Evolutionary conservation across 2,329 filamentous ascomycete genomes (phyloP), one percentile per base, ranked within the genome.

Genomic region (Penicillium sp.): DNA sequence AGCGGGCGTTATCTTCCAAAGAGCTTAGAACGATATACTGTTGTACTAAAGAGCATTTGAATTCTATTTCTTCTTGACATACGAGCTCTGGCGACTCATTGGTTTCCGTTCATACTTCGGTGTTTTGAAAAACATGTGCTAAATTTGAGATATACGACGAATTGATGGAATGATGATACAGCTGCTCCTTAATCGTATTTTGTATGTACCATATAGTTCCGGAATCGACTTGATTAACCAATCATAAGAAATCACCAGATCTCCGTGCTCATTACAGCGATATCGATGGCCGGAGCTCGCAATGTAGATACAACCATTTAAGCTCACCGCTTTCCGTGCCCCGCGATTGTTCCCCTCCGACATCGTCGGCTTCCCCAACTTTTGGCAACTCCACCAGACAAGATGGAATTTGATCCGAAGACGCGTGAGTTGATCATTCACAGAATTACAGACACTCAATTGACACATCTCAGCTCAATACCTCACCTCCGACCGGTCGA

Each of bases 401-500:
- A 64, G 43, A 93, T 93, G 90, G 89, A 92, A 75, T 84, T 85
- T 79, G 90, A 93, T 71, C 86, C 89, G 8, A 89, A 91, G 78
- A 90, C 84, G 52, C 84, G 90, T 93, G 79, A 73, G 89, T 57
- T 16, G 51, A 19, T 59, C 35, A 37, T 33, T 22, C 22, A 22
- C 57, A 52, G 26, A 25, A 49, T n/a, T 43, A 8, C 43, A 51
- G 19, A 35, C 51, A 53, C 45, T 43, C 28, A 53, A 65, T 64
- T 66, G 55, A 68, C 52, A 40, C 30, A 30, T 10, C 8, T 42
- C 61, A 96, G 91, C 89, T 51, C 87, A 87, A 63, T 96, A 89
- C 76, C 84, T 83, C 69, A 98, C 93, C 40, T 87, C 85, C 70
- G 93, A 98, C 80, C 86, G 86, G 71, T 90, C 84, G 45, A 97